Percentiles rank a stretch among this genome's conserved stretches.
Conservation (phyloP, 2,329 filamentous ascomycete species). For the Beauveria medogensis region DNA sequence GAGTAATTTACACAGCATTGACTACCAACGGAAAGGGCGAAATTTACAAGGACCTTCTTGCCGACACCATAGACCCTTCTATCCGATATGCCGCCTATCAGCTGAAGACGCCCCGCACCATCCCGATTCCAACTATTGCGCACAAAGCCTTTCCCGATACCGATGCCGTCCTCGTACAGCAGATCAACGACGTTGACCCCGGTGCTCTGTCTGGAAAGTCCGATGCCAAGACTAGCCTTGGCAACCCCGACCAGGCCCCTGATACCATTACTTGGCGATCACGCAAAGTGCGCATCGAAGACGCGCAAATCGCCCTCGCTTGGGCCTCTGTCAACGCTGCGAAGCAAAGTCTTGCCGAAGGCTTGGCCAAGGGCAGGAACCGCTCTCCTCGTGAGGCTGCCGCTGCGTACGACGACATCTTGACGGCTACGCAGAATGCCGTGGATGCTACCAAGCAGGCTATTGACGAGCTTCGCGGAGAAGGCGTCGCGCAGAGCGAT, state of each 20-base stretch:
- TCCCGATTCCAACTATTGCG: conserved; percentile 71
- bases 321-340: conserved; percentile 60
- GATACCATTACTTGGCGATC: conserved; percentile 79
- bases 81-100: conserved; percentile 94
- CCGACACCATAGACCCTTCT: conserved; percentile 82
- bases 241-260: conserved; percentile 49
- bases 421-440: conserved; percentile 85
- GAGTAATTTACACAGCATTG: conserved; percentile 76
- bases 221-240: conserved; percentile 41
- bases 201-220: conserved; percentile 26
- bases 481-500: conserved; percentile 79
- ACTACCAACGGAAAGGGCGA: conserved; percentile 55
- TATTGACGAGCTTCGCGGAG: conserved; percentile 79
- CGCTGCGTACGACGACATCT: conserved; percentile 81
- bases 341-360: conserved; percentile 39
- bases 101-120: conserved; percentile 75
- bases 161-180: conserved; percentile 51
- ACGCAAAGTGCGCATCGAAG: conserved; percentile 79
- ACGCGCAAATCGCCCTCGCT: conserved; percentile 82
- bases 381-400: conserved; percentile 59
- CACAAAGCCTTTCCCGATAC: conserved; percentile 67
- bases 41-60: conserved; percentile 76
- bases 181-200: conserved; percentile 64
- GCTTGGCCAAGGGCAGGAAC: conserved; percentile 34
- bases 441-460: conserved; percentile 89